Base-by-base conservation (phyloP, 805 yeast species). In the Candida maltosa region DNA sequence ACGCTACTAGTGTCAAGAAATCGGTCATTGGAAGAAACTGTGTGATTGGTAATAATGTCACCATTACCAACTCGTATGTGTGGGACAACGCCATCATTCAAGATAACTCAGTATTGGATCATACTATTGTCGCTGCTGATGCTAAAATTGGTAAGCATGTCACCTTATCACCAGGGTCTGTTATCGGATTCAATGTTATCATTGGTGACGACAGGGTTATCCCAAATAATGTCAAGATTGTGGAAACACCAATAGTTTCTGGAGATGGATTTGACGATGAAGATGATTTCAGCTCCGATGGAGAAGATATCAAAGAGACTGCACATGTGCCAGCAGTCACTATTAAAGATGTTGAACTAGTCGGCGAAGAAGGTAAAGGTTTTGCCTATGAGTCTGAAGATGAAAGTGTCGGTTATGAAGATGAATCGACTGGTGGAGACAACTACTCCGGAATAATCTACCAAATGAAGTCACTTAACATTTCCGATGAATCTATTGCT, bases 21-120 rank as follows among this genome's bases (percentile, higher is more conserved):
- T 80, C 94, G 16, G 84, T 85, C 3, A 78, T 93, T 54, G 98
- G 98, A 5, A 78, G 91, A 45, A 74, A 83, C 42, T 89, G 96
- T 61, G 73, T 65, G 37, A 87, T 93, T 48, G 97, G 97, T 20
- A 73, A 78, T 34, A 80, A 85, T 48, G 93, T 83, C 16, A 58
- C 45, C 2, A 78, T 93, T 30, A 73, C 65, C 31, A 80, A 86
- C 50, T 80, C 95, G 14, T 89, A 85, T 53, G 75, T 93, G 30
- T 91, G 96, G 95, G 94, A 87, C 48, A 76, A 85, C 44, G 81
- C 86, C 0, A 60, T 65, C 2, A 78, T 93, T 42, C 86, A 75
- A 35, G 91, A 87, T 54, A 71, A 78, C 32, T 69, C 76, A 16
- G 58, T 53, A 1, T 59, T 91, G 10, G 67, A 68, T 31, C 76